Conservation (phyloP, 371 early-diverging fungal genomes). For the Mortierella sp. region DNA sequence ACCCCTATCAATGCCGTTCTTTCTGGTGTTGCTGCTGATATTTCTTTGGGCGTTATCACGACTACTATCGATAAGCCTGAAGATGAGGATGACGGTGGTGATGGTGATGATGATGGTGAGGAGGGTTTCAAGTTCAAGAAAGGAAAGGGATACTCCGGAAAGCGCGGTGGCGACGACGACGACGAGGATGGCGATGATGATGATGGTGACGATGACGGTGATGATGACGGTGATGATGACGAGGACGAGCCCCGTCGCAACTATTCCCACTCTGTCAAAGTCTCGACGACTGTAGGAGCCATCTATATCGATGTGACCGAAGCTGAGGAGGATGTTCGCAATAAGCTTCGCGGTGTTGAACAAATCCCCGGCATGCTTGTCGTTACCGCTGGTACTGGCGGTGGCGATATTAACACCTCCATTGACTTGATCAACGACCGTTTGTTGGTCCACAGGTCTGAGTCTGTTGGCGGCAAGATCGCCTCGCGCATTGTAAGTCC, state of each 20-base stretch:
- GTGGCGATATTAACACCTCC: conserved; percentile 11
- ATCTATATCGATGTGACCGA: neutral
- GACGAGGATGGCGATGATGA: neutral
- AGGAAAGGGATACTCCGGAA: neutral
- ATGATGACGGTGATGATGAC: neutral
- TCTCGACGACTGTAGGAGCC: neutral
- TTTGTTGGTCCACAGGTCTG: conserved; percentile 9
- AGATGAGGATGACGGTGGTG: conserved; percentile 11
- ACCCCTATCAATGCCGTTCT: conserved; percentile 3
- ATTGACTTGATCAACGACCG: conserved; percentile 26
- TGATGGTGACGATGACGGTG: neutral
- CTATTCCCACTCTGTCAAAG: neutral
- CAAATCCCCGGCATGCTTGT: conserved; percentile 28
- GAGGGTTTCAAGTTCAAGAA: neutral
- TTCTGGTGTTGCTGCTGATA: conserved; percentile 5
- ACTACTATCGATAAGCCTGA: neutral
- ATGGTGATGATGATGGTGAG: conserved; percentile 11
- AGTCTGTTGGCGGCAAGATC: conserved; percentile 14
- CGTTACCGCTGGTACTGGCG: conserved; percentile 6
- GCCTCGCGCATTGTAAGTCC: conserved; percentile 14
- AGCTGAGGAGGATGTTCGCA: neutral
- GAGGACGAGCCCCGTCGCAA: neutral
- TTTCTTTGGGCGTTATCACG: conserved; percentile 24
- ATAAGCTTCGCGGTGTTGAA: neutral
- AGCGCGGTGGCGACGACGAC: conserved; percentile 14